A percentile compares a stretch with the other conserved stretches of the same genome.
These are phyloP conservation scores for Tuber brumale DNA, from an alignment of 495 filamentous ascomycete species.

Conservation along the genomic window DNA sequence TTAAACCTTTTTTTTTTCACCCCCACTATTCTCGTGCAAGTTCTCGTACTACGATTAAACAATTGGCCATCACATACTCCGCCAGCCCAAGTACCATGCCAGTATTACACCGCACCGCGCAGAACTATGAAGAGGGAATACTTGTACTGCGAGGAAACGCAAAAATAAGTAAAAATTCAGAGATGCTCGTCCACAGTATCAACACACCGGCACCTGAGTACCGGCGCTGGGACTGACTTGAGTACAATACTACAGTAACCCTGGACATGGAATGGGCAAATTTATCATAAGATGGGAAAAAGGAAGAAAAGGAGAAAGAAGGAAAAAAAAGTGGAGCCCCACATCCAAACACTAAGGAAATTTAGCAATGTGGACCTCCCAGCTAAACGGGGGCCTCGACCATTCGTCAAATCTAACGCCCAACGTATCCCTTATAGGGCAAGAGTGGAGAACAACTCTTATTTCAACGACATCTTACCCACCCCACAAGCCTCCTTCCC, in stretches of 20 bases:
- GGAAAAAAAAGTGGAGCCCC: neutral
- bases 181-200: neutral
- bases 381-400: constrained; percentile 13
- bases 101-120: neutral
- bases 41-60: no score
- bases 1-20: neutral
- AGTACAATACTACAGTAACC: neutral
- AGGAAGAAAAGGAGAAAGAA: neutral
- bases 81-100: neutral
- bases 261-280: neutral
- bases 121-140: neutral
- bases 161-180: neutral
- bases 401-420: constrained; percentile 13
- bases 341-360: neutral
- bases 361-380: constrained; percentile 2
- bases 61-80: neutral
- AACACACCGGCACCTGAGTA: no score
- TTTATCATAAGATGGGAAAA: neutral
- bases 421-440: constrained; percentile 8
- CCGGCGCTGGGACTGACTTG: neutral
- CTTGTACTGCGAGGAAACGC: neutral
- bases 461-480: constrained; percentile 36
- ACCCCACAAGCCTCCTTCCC: constrained; percentile 14
- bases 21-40: neutral
- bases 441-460: constrained; percentile 27